Base-by-base conservation (phyloP, 306 rosid genomes). In the Prosopis cineraria region DNA sequence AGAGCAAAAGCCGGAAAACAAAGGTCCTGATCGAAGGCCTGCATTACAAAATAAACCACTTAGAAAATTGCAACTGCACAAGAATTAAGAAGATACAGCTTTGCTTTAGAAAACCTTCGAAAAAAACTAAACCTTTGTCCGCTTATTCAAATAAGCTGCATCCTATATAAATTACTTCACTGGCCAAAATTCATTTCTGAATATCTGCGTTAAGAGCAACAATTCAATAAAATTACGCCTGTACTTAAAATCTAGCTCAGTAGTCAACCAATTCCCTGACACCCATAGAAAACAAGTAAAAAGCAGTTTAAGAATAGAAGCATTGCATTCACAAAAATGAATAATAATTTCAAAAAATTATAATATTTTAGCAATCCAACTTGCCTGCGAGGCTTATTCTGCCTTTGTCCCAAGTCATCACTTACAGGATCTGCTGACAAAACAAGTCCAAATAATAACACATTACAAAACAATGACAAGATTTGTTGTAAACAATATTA, bases 141-240 rank as follows among this genome's bases (percentile, higher is more conserved):
- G 86, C 84, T 92, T 84, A 89, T 84, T 92, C 87, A 87, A 88
- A 85, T 89, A 85, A 87, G 90, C 79, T 89, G 80, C 83, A 64
- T 87, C 80, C 72, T 78, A 81, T 78, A 71, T 84, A 25, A 25
- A 75, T 87, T 64, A 87, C 86, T 87, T 94, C 90, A 94, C 79
- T 89, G 88, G 68, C 97, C 87, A 86, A 93, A 83, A 73, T 89
- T 94, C 98, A 94, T 94, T 92, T 92, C 97, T 12, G 98, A 94
- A 79, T 94, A 94, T 88, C 98, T 94, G 97, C 86, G 83, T 20
- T 31, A n/a, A 73, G 70, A 43, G 40, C 39, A 80, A 79, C 39
- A 78, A 77, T 22, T 52, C 50, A 83, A 37, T 76, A 45, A 48
- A 53, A 70, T 70, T 24, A 33, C 71, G 43, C 10, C 48, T 7